Conservation (phyloP, 2,329 filamentous ascomycete genomes). For the Pseudocercospora eumusae region DNA sequence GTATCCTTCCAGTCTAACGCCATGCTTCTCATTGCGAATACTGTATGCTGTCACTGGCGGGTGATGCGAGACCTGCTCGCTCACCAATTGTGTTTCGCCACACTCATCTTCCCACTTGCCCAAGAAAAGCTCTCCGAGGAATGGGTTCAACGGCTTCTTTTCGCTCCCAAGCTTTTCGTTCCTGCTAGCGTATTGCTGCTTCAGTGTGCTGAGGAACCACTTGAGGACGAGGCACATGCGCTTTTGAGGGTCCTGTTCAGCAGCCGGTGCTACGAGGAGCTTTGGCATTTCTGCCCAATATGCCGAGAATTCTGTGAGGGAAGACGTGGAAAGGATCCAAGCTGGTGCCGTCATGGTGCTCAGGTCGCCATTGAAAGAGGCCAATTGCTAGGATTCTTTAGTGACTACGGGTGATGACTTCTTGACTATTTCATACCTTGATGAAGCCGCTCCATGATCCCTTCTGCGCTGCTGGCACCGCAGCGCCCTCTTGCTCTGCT, state of each 20-base stretch:
- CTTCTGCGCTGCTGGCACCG: conserved; percentile 50
- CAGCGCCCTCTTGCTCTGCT: conserved; percentile 44
- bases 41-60: conserved; percentile 92
- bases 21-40: conserved; percentile 82
- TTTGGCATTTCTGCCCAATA: conserved; percentile 60
- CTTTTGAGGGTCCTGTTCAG: conserved; percentile 76
- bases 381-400: conserved; percentile 49
- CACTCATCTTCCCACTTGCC: conserved; percentile 83
- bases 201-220: conserved; percentile 92
- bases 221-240: conserved; percentile 85
- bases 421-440: conserved; percentile 43
- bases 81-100: conserved; percentile 82
- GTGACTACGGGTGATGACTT: background rate
- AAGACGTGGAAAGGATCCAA: conserved; percentile 58
- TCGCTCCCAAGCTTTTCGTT: conserved; percentile 85
- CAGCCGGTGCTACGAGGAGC: conserved; percentile 78
- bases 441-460: conserved; percentile 54
- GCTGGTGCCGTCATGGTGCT: conserved; percentile 59
- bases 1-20: conserved; percentile 76
- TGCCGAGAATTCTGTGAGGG: conserved; percentile 59
- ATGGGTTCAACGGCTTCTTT: conserved; percentile 97
- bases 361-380: conserved; percentile 59
- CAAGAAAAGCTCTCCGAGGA: conserved; percentile 90
- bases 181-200: conserved; percentile 74
- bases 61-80: conserved; percentile 96